These are phyloP conservation scores for Pyrenophora seminiperda DNA, from an alignment of 2,329 filamentous ascomycete species.

Conservation along the genomic window DNA sequence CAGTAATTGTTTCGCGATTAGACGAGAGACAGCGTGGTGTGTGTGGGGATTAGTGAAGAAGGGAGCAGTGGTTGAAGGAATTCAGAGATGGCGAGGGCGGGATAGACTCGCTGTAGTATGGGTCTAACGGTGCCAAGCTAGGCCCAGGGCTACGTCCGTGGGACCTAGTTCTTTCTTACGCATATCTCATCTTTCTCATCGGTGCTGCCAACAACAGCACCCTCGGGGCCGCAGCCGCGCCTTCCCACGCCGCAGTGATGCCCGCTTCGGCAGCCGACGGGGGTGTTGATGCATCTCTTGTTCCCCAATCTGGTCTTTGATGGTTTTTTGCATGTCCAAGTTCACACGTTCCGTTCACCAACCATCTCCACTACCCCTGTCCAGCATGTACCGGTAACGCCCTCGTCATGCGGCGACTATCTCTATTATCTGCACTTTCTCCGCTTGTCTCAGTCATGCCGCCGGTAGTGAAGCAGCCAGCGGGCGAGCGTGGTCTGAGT, in stretches of 20 bases:
- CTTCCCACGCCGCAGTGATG: slow-evolving; percentile 17
- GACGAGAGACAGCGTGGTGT: slow-evolving; percentile 21
- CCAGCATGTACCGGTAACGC: slow-evolving; percentile 8
- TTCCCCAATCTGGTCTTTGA: slow-evolving; percentile 5
- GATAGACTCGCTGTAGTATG: slow-evolving; percentile 24
- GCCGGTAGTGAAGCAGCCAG: not conserved
- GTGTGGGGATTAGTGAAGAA: slow-evolving; percentile 24
- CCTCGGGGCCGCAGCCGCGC: slow-evolving; percentile 13
- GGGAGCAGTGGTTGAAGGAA: slow-evolving; percentile 33
- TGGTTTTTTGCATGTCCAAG: slow-evolving; percentile 16
- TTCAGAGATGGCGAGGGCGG: slow-evolving; percentile 28
- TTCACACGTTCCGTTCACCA: slow-evolving; percentile 17
- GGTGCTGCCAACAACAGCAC: slow-evolving; percentile 18
- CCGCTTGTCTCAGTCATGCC: slow-evolving; percentile 9
- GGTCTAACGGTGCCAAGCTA: slow-evolving; percentile 27
- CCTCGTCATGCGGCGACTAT: slow-evolving; percentile 9
- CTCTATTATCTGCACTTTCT: slow-evolving; percentile 15
- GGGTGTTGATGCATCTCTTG: slow-evolving; percentile 8
- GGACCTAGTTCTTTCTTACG: slow-evolving; percentile 32
- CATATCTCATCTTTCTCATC: slow-evolving; percentile 30
- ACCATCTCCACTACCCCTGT: slow-evolving; percentile 18
- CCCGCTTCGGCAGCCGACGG: slow-evolving; percentile 2
- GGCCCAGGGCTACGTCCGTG: slow-evolving; percentile 26
- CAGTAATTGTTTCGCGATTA: slow-evolving; percentile 9
- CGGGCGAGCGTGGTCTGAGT: not conserved